Conservation (phyloP, 441 rosid genomes). For the Populus hybrid region DNA sequence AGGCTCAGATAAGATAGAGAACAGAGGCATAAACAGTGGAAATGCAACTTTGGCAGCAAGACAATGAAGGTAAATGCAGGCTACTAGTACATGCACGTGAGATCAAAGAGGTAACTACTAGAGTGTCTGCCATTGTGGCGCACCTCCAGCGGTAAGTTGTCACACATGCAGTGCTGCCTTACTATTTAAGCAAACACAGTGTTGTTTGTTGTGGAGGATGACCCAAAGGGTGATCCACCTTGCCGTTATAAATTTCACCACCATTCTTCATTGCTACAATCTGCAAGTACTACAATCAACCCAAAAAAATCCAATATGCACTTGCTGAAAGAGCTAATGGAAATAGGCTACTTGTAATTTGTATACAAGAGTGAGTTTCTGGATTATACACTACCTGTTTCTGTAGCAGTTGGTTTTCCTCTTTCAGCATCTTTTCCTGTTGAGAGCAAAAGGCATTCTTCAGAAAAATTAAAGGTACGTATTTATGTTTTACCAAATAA, state of each 20-base stretch:
- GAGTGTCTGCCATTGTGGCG: not conserved
- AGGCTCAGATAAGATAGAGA: not conserved
- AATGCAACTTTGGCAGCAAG: not conserved
- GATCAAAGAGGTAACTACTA: not conserved
- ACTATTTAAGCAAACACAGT: constrained; percentile 1
- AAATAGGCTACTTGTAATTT: too few species aligned
- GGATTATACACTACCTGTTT: not conserved
- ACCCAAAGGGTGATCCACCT: not conserved
- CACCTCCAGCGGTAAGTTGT: not conserved
- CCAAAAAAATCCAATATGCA: not conserved
- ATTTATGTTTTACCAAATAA: not conserved
- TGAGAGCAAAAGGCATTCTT: too few species aligned
- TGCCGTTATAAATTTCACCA: not conserved
- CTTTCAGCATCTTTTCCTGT: constrained; percentile 1
- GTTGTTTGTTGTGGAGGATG: not conserved
- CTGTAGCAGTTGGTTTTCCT: not conserved
- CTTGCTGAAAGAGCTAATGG: not conserved
- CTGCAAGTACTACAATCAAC: constrained; percentile 1
- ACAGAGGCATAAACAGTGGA: not conserved
- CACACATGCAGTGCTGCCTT: not conserved
- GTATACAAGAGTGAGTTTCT: too few species aligned
- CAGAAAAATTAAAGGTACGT: not conserved
- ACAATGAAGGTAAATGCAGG: not conserved
- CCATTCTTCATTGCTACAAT: constrained; percentile 3
- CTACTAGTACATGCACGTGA: not conserved